phyloP scores from a whole-genome alignment of 345 rosid species.

The Orychophragmus violaceus region DNA sequence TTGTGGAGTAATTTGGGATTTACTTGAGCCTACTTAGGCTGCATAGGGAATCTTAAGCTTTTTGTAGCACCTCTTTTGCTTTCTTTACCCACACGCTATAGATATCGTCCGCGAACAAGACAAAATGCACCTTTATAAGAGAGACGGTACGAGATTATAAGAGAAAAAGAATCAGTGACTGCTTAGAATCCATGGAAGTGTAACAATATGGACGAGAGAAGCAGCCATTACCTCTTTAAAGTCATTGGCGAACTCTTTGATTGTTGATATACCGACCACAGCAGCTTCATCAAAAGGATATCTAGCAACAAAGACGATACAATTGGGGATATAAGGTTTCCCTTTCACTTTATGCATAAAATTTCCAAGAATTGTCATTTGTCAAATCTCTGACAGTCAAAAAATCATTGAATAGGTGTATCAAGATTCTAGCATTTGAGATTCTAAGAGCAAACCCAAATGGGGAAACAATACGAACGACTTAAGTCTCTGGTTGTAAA shows the following conservation, averaged over 20 bases:
- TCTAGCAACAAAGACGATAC: constrained; percentile 29
- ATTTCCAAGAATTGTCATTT: not conserved
- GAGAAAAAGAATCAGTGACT: not conserved
- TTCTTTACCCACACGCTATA: constrained; percentile 56
- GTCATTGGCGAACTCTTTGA: constrained; percentile 57
- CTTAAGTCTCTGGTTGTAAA: not conserved
- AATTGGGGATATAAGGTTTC: not conserved
- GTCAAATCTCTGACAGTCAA: not conserved
- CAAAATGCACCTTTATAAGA: constrained; percentile 67
- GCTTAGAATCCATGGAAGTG: not conserved
- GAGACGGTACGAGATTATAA: not conserved
- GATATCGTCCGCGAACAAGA: constrained; percentile 54
- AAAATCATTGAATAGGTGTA: not conserved
- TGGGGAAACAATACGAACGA: not conserved
- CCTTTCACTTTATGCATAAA: not conserved
- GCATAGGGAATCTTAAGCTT: constrained; percentile 59
- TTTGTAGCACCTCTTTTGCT: constrained; percentile 62
- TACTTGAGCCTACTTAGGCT: not conserved
- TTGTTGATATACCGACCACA: constrained; percentile 54
- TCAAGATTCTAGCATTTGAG: not conserved
- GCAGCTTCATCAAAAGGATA: constrained; percentile 94
- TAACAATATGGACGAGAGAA: not conserved
- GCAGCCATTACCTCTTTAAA: constrained; percentile 63
- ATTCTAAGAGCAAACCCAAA: not conserved
- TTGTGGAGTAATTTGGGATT: not conserved